Conservation (phyloP, 345 rosid species). For the Toxicodendron radicans region DNA sequence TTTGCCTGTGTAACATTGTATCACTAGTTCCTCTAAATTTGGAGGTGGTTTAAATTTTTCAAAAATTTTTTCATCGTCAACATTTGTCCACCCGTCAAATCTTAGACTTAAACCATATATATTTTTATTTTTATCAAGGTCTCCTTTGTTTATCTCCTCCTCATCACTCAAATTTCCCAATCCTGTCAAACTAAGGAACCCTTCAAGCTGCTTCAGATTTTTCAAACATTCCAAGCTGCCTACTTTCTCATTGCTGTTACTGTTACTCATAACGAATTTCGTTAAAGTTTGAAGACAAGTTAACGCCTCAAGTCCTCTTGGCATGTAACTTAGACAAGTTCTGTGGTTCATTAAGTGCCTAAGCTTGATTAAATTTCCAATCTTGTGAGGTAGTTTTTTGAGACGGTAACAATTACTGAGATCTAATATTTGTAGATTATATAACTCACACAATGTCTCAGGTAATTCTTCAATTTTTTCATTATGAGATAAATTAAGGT, state of each 20-base stretch:
- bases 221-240: neutral
- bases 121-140: neutral
- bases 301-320: neutral
- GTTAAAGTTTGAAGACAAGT: slow-evolving; percentile 9
- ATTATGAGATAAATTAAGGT: neutral
- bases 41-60: slow-evolving; percentile 4
- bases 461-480: neutral
- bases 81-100: neutral
- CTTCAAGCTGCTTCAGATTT: slow-evolving; percentile 11
- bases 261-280: neutral
- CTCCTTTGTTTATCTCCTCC: neutral
- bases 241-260: neutral
- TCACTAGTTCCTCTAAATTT: slow-evolving; percentile 1
- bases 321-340: neutral
- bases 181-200: neutral
- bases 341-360: neutral
- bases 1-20: neutral
- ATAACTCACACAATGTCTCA: neutral
- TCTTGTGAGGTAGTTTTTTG: neutral
- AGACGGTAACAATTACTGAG: rapidly evolving
- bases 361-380: neutral
- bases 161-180: neutral
- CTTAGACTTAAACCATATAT: neutral
- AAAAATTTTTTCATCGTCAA: neutral
- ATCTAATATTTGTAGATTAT: neutral